These are phyloP conservation scores for Akebia trifoliata DNA, from an alignment of 164 flowering plant genomes.

Conservation along the genomic window DNA sequence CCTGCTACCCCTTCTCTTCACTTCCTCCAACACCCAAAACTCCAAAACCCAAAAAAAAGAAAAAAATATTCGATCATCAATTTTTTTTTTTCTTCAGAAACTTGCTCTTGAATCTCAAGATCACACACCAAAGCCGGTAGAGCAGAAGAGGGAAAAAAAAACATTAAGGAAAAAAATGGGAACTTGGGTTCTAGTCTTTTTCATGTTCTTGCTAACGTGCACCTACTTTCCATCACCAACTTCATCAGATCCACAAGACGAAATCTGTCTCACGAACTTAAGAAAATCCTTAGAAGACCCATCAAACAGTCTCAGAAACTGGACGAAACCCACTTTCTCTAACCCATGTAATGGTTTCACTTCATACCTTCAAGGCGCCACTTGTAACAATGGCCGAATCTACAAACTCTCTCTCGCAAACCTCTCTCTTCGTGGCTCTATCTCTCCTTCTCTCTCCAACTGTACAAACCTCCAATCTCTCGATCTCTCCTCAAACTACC, in stretches of 20 bases:
- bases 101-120: no score
- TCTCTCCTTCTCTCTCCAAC: slow-evolving; percentile 77
- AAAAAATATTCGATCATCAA: no score
- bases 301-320: slow-evolving; percentile 48
- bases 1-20: no score
- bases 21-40: no score
- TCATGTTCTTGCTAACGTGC: slow-evolving; percentile 5
- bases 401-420: slow-evolving; percentile 74
- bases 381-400: slow-evolving; percentile 96
- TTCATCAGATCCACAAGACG: slow-evolving; percentile 77
- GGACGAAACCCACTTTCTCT: slow-evolving; percentile 62
- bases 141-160: no score
- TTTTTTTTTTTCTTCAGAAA: no score
- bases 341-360: slow-evolving; percentile 79
- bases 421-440: slow-evolving; percentile 61
- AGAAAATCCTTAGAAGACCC: slow-evolving; percentile 58
- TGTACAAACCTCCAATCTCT: slow-evolving; percentile 91
- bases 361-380: slow-evolving; percentile 72
- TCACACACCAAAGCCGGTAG: no score
- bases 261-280: slow-evolving; percentile 54
- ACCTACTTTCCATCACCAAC: not conserved
- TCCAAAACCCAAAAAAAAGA: no score
- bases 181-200: not conserved
- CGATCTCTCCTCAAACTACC: slow-evolving; percentile 74
- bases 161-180: no score